These are phyloP conservation scores for Mycena haematopus DNA, from an alignment of 768 basidiomycete species.

Conservation along the genomic window DNA sequence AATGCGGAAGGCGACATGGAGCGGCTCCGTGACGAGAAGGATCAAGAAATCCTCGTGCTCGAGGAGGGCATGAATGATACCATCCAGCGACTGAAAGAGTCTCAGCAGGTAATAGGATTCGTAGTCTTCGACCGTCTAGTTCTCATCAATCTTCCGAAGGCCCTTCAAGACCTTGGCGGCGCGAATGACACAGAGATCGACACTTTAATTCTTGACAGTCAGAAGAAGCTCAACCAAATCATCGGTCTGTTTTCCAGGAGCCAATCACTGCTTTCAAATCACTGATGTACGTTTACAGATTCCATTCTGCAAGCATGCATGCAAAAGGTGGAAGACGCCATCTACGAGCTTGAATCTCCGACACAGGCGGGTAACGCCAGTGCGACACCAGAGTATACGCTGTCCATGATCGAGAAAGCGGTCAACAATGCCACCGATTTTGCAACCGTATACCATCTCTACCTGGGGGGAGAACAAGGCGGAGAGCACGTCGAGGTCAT, in stretches of 20 bases:
- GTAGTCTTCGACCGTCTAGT: constrained; percentile 7
- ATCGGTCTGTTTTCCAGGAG: constrained; percentile 65
- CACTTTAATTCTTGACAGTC: constrained; percentile 92
- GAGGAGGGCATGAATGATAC: constrained; percentile 96
- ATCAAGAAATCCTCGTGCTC: constrained; percentile 93
- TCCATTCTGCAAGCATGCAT: constrained; percentile 97
- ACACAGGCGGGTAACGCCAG: constrained; percentile 93
- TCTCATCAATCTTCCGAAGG: constrained; percentile 51
- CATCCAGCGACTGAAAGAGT: constrained; percentile 84
- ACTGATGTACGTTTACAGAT: constrained; percentile 58
- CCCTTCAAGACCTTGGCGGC: constrained; percentile 82
- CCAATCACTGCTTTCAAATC: not conserved
- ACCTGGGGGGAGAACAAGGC: constrained; percentile 83
- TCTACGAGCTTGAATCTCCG: constrained; percentile 97
- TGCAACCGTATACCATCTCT: constrained; percentile 91
- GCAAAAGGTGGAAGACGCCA: constrained; percentile 95
- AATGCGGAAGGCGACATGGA: constrained; percentile 78
- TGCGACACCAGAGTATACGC: constrained; percentile 97
- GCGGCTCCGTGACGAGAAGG: constrained; percentile 90
- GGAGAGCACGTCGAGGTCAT: constrained; percentile 98
- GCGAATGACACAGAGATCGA: constrained; percentile 98
- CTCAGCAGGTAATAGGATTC: constrained; percentile 68
- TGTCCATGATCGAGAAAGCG: constrained; percentile 98
- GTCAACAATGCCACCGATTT: constrained; percentile 95
- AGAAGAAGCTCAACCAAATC: constrained; percentile 97